Conservation (phyloP, 345 rosid species). For the Stellera chamaejasme region DNA sequence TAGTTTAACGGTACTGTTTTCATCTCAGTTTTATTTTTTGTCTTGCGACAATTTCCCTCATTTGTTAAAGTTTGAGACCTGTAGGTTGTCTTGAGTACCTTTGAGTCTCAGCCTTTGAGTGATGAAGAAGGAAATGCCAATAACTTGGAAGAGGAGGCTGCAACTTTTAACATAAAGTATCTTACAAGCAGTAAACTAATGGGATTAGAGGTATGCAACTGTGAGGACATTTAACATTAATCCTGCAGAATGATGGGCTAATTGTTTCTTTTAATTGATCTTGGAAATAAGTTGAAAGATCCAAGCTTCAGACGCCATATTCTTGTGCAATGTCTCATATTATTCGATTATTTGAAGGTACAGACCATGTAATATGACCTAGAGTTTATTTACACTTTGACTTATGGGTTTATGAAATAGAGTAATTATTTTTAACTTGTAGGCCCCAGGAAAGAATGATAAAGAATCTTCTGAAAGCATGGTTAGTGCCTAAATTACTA, state of each 20-base stretch:
- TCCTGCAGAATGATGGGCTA: conserved; percentile 8
- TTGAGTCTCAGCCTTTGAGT: conserved; percentile 93
- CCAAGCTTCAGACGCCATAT: conserved; percentile 94
- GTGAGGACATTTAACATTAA: conserved; percentile 12
- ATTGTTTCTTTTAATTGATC: conserved; percentile 11
- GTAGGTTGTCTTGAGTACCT: conserved; percentile 84
- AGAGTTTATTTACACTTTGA: conserved; percentile 1
- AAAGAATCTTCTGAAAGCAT: conserved; percentile 91
- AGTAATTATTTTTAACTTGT: conserved; percentile 11
- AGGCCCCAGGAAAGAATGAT: conserved; percentile 96
- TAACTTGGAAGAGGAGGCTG: conserved; percentile 90
- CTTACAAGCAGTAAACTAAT: conserved; percentile 95
- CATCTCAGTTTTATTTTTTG: neutral
- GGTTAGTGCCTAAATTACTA: conserved; percentile 43
- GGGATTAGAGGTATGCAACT: conserved; percentile 79
- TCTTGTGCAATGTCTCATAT: conserved; percentile 93
- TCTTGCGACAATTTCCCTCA: neutral
- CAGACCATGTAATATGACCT: conserved; percentile 9
- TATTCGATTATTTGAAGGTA: conserved; percentile 94
- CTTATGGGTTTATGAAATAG: conserved; percentile 7
- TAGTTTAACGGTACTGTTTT: conserved; percentile 55
- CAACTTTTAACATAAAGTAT: conserved; percentile 87
- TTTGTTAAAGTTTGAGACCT: conserved; percentile 21
- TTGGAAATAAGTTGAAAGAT: conserved; percentile 69
- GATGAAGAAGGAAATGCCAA: conserved; percentile 96